Conservation (phyloP, 352 stramenopile genomes). For the Globisporangium solare region DNA sequence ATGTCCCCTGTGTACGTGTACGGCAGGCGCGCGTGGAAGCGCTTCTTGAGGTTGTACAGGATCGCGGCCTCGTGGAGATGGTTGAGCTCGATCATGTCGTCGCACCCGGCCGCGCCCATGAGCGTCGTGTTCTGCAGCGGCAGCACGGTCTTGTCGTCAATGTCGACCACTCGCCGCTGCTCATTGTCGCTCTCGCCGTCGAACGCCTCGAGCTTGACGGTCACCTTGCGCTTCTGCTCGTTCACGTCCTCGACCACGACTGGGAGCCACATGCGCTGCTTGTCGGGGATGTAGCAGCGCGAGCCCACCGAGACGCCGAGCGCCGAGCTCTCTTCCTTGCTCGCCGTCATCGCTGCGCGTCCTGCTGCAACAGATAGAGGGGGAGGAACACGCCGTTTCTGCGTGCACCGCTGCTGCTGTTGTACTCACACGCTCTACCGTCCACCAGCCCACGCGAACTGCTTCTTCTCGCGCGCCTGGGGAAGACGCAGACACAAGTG, state of each 20-base stretch:
- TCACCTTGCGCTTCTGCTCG: conserved; percentile 35
- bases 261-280: conserved; percentile 59
- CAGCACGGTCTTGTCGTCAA: conserved; percentile 31
- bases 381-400: too few species aligned
- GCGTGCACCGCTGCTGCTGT: too few species aligned
- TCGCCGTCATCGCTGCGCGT: background rate
- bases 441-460: too few species aligned
- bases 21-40: conserved; percentile 74
- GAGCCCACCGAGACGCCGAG: conserved; percentile 49
- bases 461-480: too few species aligned
- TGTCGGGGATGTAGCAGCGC: conserved; percentile 73
- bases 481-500: too few species aligned
- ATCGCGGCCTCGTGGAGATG: conserved; percentile 90
- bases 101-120: conserved; percentile 17
- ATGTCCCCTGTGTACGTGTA: conserved; percentile 97
- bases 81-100: conserved; percentile 83
- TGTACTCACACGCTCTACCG: too few species aligned
- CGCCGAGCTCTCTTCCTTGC: conserved; percentile 3
- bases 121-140: conserved; percentile 61
- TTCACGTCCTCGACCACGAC: conserved; percentile 66
- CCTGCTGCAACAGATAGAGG: too few species aligned
- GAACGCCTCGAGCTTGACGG: conserved; percentile 34
- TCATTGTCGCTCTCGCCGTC: conserved; percentile 21
- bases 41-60: conserved; percentile 82
- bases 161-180: conserved; percentile 27